Evolutionary conservation across 768 basidiomycete genomes (phyloP).

Genomic region (Chalciporus piperatus): DNA sequence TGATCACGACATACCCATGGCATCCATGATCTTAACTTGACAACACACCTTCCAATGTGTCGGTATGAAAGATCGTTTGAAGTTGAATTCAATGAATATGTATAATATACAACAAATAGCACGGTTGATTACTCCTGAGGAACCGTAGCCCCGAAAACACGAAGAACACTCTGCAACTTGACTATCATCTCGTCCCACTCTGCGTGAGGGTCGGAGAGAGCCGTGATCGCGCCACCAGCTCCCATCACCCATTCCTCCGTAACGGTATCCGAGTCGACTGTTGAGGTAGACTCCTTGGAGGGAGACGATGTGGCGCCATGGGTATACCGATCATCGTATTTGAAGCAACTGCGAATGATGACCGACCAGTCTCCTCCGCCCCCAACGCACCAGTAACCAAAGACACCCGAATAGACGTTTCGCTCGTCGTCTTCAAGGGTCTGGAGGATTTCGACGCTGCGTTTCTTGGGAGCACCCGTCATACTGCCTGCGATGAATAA

Average conservation of each 20-base stretch:
- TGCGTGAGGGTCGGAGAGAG: constrained; percentile 75
- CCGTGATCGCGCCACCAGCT: constrained; percentile 96
- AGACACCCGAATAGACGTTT: constrained; percentile 86
- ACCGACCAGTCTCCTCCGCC: constrained; percentile 93
- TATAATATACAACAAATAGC: background rate
- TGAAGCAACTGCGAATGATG: constrained; percentile 90
- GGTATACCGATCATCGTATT: constrained; percentile 44
- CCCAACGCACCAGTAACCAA: constrained; percentile 89
- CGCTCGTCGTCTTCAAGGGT: constrained; percentile 70
- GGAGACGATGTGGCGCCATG: constrained; percentile 11
- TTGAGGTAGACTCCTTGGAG: constrained; percentile 10
- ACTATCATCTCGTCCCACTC: constrained; percentile 95
- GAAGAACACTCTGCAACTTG: constrained; percentile 80
- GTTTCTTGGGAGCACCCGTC: constrained; percentile 96
- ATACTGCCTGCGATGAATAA: constrained; percentile 66
- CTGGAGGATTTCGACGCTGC: constrained; percentile 87
- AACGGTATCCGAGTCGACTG: constrained; percentile 5
- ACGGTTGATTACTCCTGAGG: constrained; percentile 20
- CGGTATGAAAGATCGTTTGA: constrained; percentile 17
- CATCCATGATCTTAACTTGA: no score
- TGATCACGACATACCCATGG: constrained; percentile 29
- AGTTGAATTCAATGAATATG: constrained; percentile 36
- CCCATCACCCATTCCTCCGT: constrained; percentile 74
- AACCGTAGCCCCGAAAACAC: constrained; percentile 49
- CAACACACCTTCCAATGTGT: background rate